Evolutionary conservation across 2,329 filamentous ascomycete genomes (phyloP), one percentile per base, ranked within the genome.

Genomic region (Diplodia sapinea): DNA sequence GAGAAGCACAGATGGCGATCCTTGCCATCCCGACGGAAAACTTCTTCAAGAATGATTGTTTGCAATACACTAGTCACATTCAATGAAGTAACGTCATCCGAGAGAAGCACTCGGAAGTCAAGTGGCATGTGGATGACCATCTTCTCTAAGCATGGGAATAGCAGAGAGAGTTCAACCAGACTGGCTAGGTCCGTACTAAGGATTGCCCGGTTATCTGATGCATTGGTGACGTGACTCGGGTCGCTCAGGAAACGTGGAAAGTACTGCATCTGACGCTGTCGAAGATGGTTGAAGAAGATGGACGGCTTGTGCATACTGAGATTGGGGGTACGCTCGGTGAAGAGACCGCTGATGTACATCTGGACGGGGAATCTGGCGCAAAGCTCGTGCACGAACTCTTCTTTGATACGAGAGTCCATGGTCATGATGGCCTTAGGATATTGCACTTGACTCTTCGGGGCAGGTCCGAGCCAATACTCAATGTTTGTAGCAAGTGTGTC

Each of bases 281-380:
- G 17, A 9, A 57, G 20, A 33, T 40, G 33, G 2, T 38, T n/a
- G 33, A 56, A 15, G 54, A 57, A 57, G 54, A 40, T 8, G 20
- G 54, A 57, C 17, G 54, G 54, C 17, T 29, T 20, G 13, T 56
- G 54, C 11, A 56, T 56, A 17, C n/a, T 38, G 54, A 40, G 33
- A 2, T 23, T 3, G 11, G 33, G 33, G 33, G 17, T 40, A 17
- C 4, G 13, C n/a, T 57, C n/a, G 11, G 33, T 26, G n/a, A 57
- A 57, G 12, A 40, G 15, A 11, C 17, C 20, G 20, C 54, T 36
- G 38, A 40, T 11, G 20, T 38, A 17, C 12, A 57, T 13, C 23
- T 57, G 54, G 33, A 57, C n/a, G 2, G 54, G 54, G 20, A 57
- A 57, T 13, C 36, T 15, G 20, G 54, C n/a, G 23, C 54, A 57